Conservation (phyloP, 2,329 filamentous ascomycete species). For the Apiospora rasikravindrae region DNA sequence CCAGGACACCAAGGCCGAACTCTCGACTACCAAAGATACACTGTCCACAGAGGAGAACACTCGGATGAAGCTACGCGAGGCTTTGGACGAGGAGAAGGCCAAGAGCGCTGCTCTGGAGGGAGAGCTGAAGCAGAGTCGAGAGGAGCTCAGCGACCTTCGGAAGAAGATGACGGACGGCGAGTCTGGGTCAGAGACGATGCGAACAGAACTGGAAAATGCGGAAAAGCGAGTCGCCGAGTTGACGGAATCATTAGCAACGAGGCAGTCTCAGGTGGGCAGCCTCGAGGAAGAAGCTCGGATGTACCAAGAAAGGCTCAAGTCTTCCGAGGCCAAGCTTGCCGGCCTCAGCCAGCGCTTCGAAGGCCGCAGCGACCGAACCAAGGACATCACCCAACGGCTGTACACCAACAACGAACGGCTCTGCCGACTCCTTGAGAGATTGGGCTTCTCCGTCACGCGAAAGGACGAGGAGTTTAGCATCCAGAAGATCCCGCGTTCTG, state of each 20-base stretch:
- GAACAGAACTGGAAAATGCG: conserved; percentile 76
- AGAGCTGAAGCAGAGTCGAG: conserved; percentile 67
- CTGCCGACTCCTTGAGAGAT: conserved; percentile 80
- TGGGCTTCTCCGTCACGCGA: conserved; percentile 82
- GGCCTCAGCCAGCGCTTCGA: conserved; percentile 65
- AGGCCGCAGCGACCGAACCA: conserved; percentile 73
- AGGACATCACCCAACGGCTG: conserved; percentile 82
- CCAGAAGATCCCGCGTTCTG: conserved; percentile 69
- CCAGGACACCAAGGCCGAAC: conserved; percentile 61
- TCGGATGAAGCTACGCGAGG: conserved; percentile 58
- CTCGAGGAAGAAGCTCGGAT: conserved; percentile 77
- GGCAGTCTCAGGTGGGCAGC: conserved; percentile 76
- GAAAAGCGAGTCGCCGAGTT: conserved; percentile 73
- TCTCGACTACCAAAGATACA: conserved; percentile 58
- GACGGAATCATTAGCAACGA: conserved; percentile 72
- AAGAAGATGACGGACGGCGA: conserved; percentile 80
- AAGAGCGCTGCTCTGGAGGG: conserved; percentile 58
- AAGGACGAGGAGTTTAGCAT: conserved; percentile 76
- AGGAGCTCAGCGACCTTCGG: conserved; percentile 71
- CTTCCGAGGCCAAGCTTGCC: conserved; percentile 57
- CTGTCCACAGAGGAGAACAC: conserved; percentile 58
- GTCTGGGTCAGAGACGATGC: conserved; percentile 79
- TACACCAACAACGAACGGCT: conserved; percentile 85
- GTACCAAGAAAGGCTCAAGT: conserved; percentile 68
- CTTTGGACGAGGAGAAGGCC: conserved; percentile 57